Evolutionary conservation across 768 basidiomycete species (phyloP).

Genomic region (Boletus tomentosulus): DNA sequence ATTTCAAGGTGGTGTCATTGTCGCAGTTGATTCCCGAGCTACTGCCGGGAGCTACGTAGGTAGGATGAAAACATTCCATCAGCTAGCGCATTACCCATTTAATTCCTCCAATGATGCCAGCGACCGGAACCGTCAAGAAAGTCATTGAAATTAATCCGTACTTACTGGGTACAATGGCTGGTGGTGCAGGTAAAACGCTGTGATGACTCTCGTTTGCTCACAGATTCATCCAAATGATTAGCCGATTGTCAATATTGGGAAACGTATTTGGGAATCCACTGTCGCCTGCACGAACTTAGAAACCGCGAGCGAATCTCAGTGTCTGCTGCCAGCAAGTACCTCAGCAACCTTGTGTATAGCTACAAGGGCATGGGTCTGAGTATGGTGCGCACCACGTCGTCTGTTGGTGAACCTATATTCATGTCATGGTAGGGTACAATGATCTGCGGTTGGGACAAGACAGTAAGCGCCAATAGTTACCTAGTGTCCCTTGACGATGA

Average conservation of each 20-base stretch:
- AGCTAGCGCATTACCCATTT: neutral
- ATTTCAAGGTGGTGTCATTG: slow-evolving; percentile 94
- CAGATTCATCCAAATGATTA: slow-evolving; percentile 26
- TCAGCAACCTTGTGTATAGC: slow-evolving; percentile 93
- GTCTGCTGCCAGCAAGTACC: slow-evolving; percentile 97
- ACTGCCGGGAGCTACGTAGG: slow-evolving; percentile 97
- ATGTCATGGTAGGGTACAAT: slow-evolving; percentile 75
- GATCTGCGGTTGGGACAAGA: slow-evolving; percentile 99
- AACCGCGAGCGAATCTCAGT: slow-evolving; percentile 97
- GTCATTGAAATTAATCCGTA: slow-evolving; percentile 99
- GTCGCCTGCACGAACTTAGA: slow-evolving; percentile 92
- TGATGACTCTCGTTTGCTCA: neutral
- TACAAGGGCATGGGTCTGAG: slow-evolving; percentile 99
- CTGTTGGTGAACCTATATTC: slow-evolving; percentile 1
- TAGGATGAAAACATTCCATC: slow-evolving; percentile 34
- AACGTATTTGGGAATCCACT: slow-evolving; percentile 97
- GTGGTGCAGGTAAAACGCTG: slow-evolving; percentile 78
- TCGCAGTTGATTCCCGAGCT: slow-evolving; percentile 98
- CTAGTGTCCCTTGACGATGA: slow-evolving; percentile 1
- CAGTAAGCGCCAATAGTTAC: slow-evolving; percentile 45
- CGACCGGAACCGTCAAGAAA: slow-evolving; percentile 97
- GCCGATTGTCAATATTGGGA: slow-evolving; percentile 98
- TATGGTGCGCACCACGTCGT: slow-evolving; percentile 63
- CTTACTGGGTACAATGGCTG: slow-evolving; percentile 99
- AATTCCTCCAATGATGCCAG: slow-evolving; percentile 37